Percentiles rank a stretch among this genome's conserved stretches.
These are phyloP conservation scores for Brassica napus DNA, from an alignment of 345 rosid species.

Conservation along the genomic window Da-Ae NC_063437.1:16283501-16284000, in stretches of 20 bases:
- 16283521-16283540: background rate
- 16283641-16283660: background rate
- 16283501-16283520: background rate
- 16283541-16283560: background rate
- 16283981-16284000: background rate
- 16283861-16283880: background rate
- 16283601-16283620: background rate
- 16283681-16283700: background rate
- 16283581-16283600: background rate
- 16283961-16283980: background rate
- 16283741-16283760: background rate
- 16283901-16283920: background rate
- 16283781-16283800: background rate
- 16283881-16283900: background rate
- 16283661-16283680: background rate
- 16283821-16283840: background rate
- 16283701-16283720: background rate
- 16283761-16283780: background rate
- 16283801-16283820: background rate
- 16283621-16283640: background rate
- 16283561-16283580: background rate
- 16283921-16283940: background rate
- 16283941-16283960: background rate
- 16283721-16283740: background rate
- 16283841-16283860: background rate